Conservation (phyloP, 139 green algal species). For the Micractinium conductrix region DNA sequence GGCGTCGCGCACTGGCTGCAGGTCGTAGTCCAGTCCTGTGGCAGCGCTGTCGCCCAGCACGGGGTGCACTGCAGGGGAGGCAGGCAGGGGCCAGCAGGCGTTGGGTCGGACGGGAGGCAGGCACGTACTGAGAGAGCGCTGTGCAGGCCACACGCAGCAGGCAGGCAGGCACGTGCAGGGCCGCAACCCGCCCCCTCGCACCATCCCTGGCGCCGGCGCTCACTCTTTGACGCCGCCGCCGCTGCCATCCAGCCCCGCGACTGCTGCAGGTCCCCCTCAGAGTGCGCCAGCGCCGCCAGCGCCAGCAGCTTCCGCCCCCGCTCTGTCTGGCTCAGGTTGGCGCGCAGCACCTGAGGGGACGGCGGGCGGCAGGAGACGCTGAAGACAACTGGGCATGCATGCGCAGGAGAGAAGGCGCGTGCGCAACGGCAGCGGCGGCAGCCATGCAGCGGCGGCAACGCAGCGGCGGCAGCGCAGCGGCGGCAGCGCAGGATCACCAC, state of each 20-base stretch:
- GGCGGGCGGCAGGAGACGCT: too few species aligned
- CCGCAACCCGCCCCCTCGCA: background rate
- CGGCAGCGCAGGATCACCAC: too few species aligned
- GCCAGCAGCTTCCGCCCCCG: constrained; percentile 9
- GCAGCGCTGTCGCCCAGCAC: background rate
- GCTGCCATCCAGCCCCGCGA: background rate
- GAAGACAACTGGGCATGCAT: too few species aligned
- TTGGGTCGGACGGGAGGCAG: too few species aligned
- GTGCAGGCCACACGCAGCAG: background rate
- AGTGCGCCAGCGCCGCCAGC: constrained; percentile 4
- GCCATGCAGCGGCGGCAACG: too few species aligned
- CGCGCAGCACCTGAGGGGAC: background rate
- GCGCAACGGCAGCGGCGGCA: too few species aligned
- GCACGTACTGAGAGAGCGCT: too few species aligned
- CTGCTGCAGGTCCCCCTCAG: background rate
- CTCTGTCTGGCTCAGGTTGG: constrained; percentile 8
- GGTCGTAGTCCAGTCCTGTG: constrained; percentile 9
- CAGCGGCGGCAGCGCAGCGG: too few species aligned
- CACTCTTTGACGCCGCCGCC: background rate
- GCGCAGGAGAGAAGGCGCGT: too few species aligned
- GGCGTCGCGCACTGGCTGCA: constrained; percentile 23
- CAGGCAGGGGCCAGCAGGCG: background rate
- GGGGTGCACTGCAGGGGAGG: background rate
- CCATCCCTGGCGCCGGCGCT: background rate
- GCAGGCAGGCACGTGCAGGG: background rate